phyloP scores from a whole-genome alignment of 2,329 filamentous ascomycete genomes.

The Neopestalotiopsis rosae region DNA sequence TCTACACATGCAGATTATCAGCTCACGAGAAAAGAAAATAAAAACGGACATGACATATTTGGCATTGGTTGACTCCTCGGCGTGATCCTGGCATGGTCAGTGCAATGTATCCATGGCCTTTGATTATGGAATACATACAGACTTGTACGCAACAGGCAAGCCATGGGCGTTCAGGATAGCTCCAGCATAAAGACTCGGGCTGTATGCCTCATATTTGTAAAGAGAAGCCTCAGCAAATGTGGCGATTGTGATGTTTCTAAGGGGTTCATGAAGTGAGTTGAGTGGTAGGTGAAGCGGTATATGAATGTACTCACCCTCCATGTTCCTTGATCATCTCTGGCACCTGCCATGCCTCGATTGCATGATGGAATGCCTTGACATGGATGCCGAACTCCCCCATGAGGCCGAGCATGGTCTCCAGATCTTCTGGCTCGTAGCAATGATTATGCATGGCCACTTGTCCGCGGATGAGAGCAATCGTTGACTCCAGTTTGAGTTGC shows the following conservation, averaged over 20 bases:
- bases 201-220: conserved; percentile 49
- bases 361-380: conserved; percentile 48
- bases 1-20: not conserved
- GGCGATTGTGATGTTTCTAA: conserved; percentile 45
- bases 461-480: conserved; percentile 45
- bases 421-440: conserved; percentile 49
- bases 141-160: conserved; percentile 49
- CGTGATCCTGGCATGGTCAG: conserved; percentile 36
- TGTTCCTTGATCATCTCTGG: conserved; percentile 45
- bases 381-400: conserved; percentile 48
- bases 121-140: conserved; percentile 26
- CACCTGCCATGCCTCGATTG: conserved; percentile 44
- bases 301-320: conserved; percentile 37
- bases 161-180: conserved; percentile 45
- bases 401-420: conserved; percentile 48
- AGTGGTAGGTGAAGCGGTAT: not conserved
- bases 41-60: conserved; percentile 44
- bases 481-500: conserved; percentile 45
- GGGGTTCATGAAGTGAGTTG: not conserved
- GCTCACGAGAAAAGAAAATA: not conserved
- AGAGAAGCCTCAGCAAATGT: conserved; percentile 47
- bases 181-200: conserved; percentile 44
- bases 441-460: conserved; percentile 48
- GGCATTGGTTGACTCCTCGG: conserved; percentile 38
- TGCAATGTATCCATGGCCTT: not conserved